A percentile compares a stretch with the other conserved stretches of the same genome.
These are phyloP conservation scores for Cladobotryum mycophilum DNA, from an alignment of 2,329 filamentous ascomycete genomes.

Conservation along the genomic window DNA sequence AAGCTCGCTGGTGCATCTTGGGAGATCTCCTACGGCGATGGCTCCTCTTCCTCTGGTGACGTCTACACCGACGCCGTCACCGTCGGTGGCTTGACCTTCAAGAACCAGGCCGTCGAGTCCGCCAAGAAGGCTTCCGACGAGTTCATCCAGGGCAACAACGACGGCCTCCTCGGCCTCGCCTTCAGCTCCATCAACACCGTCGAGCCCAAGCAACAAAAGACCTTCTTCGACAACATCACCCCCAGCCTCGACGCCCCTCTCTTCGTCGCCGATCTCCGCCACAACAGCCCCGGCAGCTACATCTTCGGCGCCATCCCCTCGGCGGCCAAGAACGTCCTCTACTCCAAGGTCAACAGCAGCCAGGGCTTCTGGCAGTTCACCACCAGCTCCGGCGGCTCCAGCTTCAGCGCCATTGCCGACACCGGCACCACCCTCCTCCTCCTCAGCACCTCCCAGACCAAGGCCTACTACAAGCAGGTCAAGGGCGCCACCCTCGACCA, in stretches of 20 bases:
- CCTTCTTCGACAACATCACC: constrained; percentile 33
- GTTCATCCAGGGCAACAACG: constrained; percentile 37
- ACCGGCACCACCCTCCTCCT: constrained; percentile 59
- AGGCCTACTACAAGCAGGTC: constrained; percentile 42
- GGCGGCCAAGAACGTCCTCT: constrained; percentile 51
- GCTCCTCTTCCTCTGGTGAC: constrained; percentile 34
- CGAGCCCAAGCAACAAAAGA: constrained; percentile 33
- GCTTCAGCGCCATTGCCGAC: constrained; percentile 44
- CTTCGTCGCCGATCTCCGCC: constrained; percentile 64
- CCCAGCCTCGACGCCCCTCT: constrained; percentile 29
- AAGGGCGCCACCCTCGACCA: constrained; percentile 28
- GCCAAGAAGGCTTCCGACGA: constrained; percentile 33
- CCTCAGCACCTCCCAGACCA: constrained; percentile 44
- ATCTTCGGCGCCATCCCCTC: constrained; percentile 67
- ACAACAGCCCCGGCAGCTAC: constrained; percentile 50
- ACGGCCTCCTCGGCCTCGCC: constrained; percentile 38
- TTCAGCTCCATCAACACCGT: constrained; percentile 40
- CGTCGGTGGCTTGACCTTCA: constrained; percentile 34
- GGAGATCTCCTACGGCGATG: constrained; percentile 40
- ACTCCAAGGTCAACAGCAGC: constrained; percentile 53
- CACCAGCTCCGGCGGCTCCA: constrained; percentile 15
- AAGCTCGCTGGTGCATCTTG: constrained; percentile 32
- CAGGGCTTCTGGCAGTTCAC: constrained; percentile 56
- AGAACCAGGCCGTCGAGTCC: constrained; percentile 37
- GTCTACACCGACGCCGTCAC: constrained; percentile 39